phyloP scores from a whole-genome alignment of 164 flowering plant genomes.

The Berberis thunbergii region DNA sequence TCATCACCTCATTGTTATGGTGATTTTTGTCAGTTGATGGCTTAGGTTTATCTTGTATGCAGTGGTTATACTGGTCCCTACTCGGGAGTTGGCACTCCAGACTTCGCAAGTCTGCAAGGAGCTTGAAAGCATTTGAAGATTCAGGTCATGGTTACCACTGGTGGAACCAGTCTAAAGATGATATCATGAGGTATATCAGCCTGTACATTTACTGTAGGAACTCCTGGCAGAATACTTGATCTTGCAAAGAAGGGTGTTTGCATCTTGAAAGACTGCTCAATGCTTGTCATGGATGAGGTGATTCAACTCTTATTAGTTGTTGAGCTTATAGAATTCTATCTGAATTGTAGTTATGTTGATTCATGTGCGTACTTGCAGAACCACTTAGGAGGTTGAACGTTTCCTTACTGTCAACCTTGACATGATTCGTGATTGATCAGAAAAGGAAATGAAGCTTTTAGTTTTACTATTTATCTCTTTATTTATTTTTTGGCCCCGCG shows the following conservation, averaged over 20 bases:
- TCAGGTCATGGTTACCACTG: constrained; percentile 95
- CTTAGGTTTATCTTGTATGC: constrained; percentile 15
- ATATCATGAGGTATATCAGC: constrained; percentile 98
- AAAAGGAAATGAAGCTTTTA: too few species aligned
- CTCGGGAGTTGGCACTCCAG: constrained; percentile 95
- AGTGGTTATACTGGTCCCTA: constrained; percentile 92
- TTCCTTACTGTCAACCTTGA: too few species aligned
- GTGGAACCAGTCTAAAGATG: constrained; percentile 95
- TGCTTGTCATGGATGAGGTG: constrained; percentile 99
- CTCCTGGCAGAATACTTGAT: constrained; percentile 95
- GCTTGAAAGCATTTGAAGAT: constrained; percentile 89
- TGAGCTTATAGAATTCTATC: too few species aligned
- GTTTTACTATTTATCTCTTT: too few species aligned
- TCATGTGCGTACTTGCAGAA: too few species aligned
- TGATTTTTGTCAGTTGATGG: neutral
- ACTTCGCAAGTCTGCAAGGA: constrained; percentile 99
- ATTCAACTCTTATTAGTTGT: too few species aligned
- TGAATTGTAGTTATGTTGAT: too few species aligned
- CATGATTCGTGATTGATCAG: too few species aligned
- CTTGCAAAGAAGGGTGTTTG: constrained; percentile 93
- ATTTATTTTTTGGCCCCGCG: too few species aligned
- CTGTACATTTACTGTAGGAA: constrained; percentile 96
- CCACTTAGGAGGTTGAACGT: too few species aligned
- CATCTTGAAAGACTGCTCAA: constrained; percentile 65
- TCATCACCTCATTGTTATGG: too few species aligned